Evolutionary conservation across 352 stramenopile species (phyloP), one percentile per base, ranked within the genome.

Genomic region (Halophytophthora polymorphica): DNA sequence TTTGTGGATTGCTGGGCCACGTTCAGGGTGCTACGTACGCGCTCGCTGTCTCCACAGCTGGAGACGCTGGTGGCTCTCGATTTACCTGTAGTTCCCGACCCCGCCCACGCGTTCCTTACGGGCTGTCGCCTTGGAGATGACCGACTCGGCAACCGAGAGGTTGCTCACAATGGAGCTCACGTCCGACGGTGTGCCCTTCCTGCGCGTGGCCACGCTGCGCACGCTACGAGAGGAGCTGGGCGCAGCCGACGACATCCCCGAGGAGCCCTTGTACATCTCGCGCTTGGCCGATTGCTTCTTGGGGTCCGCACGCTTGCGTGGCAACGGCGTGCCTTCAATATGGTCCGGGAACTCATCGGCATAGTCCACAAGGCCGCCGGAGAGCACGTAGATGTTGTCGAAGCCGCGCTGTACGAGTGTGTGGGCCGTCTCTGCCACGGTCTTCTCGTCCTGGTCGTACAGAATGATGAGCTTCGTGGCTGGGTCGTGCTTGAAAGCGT

Each of bases 361-460:
- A 36, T 86, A 90, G 58, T 86, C 73, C 10, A 81, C 61, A 1
- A 90, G 44, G 0, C 79, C 80, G 4, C 80, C 77, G 0, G 73
- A 80, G 42, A 93, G 80, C 33, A 93, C 73, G 64, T 88, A 90
- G 28, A 93, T 66, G 62, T 93, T 93, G 69, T 91, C 77, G 43
- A 93, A 91, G 11, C 83, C 83, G 12, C 80, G 79, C 57, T 93
- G 83, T 12, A 88, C 80, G 33, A 93, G 64, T 22, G 70, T 77
- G 48, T 85, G 77, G 0, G 83, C 83, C 0, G 78, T 87, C 46
- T 83, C 70, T 19, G 66, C 51, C 17, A 74, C 73, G 1, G 65
- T 61, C 50, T 83, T 89, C 33, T 91, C 83, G 45, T 91, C 80
- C 47, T 83, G 40, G 50, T 89, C 79, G 57, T 93, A 93, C 15